A percentile compares a stretch with the other conserved stretches of the same genome.
Conservation (phyloP, 1,284 basidiomycete genomes). For the Austropuccinia psidii region DNA sequence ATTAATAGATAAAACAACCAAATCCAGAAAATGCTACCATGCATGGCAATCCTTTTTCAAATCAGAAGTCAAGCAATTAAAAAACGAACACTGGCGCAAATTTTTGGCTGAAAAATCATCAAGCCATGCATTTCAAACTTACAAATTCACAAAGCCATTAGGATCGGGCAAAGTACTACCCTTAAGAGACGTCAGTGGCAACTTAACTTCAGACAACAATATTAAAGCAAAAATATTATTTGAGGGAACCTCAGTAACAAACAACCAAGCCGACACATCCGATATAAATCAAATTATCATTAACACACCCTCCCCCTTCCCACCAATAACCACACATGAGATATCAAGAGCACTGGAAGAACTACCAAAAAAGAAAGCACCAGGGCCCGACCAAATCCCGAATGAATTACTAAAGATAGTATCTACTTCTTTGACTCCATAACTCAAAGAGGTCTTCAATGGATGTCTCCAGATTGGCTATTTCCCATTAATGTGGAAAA, state of each 20-base stretch:
- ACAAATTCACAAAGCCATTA: neutral
- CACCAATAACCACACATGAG: neutral
- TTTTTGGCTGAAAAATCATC: constrained; percentile 1
- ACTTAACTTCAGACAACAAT: neutral
- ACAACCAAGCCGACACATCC: neutral
- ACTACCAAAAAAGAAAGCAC: constrained; percentile 6
- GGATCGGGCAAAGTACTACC: neutral
- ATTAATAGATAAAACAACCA: neutral
- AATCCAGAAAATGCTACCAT: neutral
- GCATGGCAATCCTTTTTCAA: neutral
- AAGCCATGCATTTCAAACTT: neutral
- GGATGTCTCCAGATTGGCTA: neutral
- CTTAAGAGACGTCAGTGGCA: neutral
- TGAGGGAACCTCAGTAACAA: constrained; percentile 5
- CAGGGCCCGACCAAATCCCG: neutral
- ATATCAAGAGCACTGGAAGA: neutral
- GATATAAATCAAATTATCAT: neutral
- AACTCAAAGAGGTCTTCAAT: neutral
- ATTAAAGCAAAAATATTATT: neutral
- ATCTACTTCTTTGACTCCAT: neutral
- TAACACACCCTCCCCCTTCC: no score
- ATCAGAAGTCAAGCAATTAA: neutral
- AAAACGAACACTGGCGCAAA: constrained; percentile 3
- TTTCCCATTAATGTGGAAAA: neutral
- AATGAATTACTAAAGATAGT: constrained; percentile 1